A percentile compares a stretch with the other conserved stretches of the same genome.
Conservation (phyloP, 345 rosid species). For the Salix brachista region DNA sequence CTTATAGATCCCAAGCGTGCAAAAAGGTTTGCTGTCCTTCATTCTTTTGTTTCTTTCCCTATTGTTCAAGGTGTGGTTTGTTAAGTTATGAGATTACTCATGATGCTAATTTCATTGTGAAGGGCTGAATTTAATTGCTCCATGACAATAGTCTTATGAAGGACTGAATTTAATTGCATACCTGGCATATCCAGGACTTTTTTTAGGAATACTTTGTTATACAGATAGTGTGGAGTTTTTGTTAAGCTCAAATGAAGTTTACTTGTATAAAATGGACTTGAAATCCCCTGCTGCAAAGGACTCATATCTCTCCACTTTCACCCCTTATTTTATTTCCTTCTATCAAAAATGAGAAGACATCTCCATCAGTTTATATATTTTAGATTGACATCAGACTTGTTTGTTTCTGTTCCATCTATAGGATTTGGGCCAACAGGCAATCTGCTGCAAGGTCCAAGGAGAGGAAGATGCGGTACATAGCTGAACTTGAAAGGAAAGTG, state of each 20-base stretch:
- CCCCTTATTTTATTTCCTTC: background rate
- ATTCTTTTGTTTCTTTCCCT: background rate
- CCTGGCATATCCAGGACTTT: background rate
- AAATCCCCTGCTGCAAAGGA: background rate
- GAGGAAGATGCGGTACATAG: constrained; percentile 89
- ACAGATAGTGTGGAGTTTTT: background rate
- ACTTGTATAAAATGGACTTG: background rate
- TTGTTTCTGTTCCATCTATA: constrained; percentile 15
- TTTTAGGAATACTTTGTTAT: background rate
- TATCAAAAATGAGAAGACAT: background rate
- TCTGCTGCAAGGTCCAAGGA: constrained; percentile 97
- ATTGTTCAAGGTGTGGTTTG: background rate
- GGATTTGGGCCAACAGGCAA: constrained; percentile 98
- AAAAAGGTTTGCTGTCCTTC: constrained; percentile 53
- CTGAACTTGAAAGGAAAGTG: constrained; percentile 89
- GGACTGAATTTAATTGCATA: background rate
- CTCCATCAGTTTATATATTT: background rate
- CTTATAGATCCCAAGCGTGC: constrained; percentile 95
- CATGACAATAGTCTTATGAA: background rate
- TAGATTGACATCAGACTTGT: background rate
- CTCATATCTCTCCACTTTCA: background rate
- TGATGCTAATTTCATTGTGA: background rate
- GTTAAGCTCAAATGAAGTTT: background rate
- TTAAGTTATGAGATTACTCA: background rate
- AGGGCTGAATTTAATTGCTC: background rate